Base-by-base conservation (phyloP, 495 filamentous ascomycete genomes). In the Penicillium verhagenii region DNA sequence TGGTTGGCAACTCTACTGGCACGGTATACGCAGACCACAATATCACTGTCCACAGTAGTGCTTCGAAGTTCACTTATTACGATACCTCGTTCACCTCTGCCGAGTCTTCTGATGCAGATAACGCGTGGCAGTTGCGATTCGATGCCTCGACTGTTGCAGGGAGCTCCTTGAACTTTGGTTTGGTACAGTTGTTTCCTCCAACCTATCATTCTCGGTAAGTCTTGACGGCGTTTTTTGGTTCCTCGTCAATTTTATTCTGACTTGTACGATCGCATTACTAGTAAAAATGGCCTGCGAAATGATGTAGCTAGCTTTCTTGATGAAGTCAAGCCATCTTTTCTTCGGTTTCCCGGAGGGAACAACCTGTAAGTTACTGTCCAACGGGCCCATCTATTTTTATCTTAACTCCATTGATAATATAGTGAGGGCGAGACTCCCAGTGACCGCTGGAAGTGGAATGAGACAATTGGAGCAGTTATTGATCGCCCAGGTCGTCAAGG, bases 291-390 rank as follows among this genome's bases (percentile, higher is more conserved):
- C 0, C 58, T 89, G 58, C 70, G 85, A 10, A 64, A 74, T 6
- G 85, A 88, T 59, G 63, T 89, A 13, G 81, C 79, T 5, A 73
- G 82, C 39, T 71, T 79, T 20, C 65, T 89, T 6, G 74, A 71
- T 1, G 75, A 74, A 18, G 53, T 86, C 9, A 76, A 81, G 5
- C 81, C 82, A 1, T 70, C 73, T 21, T 83, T 87, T 58, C 70
- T 89, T 29, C 76, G 86, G 4, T 81, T 86, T 38, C 86, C 86
- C 0, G 86, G 85, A 23, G 86, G 86, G 1, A 89, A 88, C 60
- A 87, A 31, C 7, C 28, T 31, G 28, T 31, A 31, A 11, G 28
- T 31, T 1, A 31, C 13, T 10, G 9, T 11, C 9, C 8, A 11
- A 11, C 8, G 3, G 13, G 28, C 28, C 28, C 9, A 10, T 3